Evolutionary conservation across 2,329 filamentous ascomycete genomes (phyloP).

Genomic region (Xylariales sp.): DNA sequence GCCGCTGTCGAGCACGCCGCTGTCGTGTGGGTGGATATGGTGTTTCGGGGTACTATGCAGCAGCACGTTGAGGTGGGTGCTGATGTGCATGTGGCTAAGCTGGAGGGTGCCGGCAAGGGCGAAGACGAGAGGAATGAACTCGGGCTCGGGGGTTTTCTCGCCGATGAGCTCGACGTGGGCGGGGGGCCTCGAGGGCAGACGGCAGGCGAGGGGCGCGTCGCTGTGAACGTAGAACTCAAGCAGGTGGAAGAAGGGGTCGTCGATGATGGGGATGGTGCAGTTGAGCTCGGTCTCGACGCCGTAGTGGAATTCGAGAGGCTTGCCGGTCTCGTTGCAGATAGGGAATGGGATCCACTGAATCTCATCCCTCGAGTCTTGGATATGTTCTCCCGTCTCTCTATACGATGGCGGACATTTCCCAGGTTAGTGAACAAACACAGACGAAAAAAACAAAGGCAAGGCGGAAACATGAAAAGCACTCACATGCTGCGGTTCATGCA

Average conservation of each 20-base stretch:
- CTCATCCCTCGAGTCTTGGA: conserved; percentile 82
- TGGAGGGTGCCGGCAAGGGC: conserved; percentile 91
- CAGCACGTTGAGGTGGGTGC: conserved; percentile 88
- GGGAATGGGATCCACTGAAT: conserved; percentile 94
- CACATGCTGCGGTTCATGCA: conserved; percentile 81
- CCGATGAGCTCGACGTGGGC: conserved; percentile 66
- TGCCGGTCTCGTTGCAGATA: conserved; percentile 85
- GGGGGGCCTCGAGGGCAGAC: conserved; percentile 81
- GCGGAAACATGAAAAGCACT: conserved; percentile 46
- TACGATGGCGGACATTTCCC: not conserved
- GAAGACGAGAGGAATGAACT: conserved; percentile 87
- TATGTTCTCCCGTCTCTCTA: conserved; percentile 90
- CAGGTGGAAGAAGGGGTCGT: conserved; percentile 85
- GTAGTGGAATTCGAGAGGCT: conserved; percentile 86
- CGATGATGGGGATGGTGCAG: conserved; percentile 82
- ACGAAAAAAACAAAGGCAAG: not conserved
- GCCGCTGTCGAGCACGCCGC: conserved; percentile 86
- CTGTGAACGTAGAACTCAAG: conserved; percentile 98
- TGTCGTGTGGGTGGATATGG: conserved; percentile 71
- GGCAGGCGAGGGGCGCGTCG: conserved; percentile 92
- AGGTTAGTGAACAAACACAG: conserved; percentile 12
- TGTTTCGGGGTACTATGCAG: conserved; percentile 77
- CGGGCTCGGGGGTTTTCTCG: conserved; percentile 61
- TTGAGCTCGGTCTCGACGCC: conserved; percentile 84
- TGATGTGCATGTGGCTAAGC: conserved; percentile 88